These are phyloP conservation scores for Malassezia restricta DNA, from an alignment of 1,284 basidiomycete species.

Conservation along the genomic window DNA sequence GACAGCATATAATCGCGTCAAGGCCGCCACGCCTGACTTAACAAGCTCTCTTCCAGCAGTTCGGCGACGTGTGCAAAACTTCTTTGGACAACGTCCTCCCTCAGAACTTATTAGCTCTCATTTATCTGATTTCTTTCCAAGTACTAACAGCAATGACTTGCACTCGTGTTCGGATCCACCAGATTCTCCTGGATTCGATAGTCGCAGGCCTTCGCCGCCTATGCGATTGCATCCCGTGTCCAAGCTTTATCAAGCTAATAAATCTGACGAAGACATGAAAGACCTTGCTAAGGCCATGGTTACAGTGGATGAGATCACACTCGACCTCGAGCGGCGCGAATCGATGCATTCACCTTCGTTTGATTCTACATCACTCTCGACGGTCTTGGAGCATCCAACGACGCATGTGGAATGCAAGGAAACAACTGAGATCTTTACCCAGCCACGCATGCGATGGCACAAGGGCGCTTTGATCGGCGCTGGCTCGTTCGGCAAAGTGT, in stretches of 20 bases:
- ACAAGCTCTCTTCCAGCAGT: not conserved
- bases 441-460: slow-evolving; percentile 79
- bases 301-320: slow-evolving; percentile 95
- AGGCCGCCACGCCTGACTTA: not conserved
- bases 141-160: slow-evolving; percentile 61
- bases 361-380: not conserved
- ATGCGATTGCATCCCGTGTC: not conserved
- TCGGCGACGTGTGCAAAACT: slow-evolving; percentile 57
- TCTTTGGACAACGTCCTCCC: slow-evolving; percentile 93
- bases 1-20: not conserved
- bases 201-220: not conserved
- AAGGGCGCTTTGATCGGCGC: slow-evolving; percentile 95
- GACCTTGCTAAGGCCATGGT: slow-evolving; percentile 81
- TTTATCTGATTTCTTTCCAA: slow-evolving; percentile 87
- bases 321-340: slow-evolving; percentile 76
- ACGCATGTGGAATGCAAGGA: not conserved
- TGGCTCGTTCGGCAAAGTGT: slow-evolving; percentile 51
- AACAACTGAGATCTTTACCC: not conserved
- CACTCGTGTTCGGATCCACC: slow-evolving; percentile 14
- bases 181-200: not conserved
- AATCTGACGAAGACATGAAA: slow-evolving; percentile 51
- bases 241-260: not conserved
- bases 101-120: slow-evolving; percentile 95
- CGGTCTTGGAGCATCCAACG: not conserved
- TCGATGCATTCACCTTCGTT: slow-evolving; percentile 47